These are phyloP conservation scores for Vigna nakashimae DNA, from an alignment of 306 rosid genomes.

Conservation along the genomic window DNA sequence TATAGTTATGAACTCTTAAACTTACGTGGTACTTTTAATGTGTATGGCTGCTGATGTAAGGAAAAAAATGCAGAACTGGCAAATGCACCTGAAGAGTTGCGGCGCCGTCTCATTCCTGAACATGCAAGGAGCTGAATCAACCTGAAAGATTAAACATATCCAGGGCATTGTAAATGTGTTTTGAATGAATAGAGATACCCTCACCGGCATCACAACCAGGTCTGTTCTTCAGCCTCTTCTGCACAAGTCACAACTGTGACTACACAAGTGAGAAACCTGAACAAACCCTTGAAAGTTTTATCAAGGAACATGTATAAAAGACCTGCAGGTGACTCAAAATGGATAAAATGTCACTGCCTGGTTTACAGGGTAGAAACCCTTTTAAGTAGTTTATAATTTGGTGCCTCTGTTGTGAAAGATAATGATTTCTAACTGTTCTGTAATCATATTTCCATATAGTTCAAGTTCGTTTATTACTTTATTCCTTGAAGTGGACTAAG, in stretches of 20 bases:
- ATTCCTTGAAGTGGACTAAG: neutral
- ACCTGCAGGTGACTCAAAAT: neutral
- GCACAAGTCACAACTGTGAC: slow-evolving; percentile 39
- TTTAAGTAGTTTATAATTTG: neutral
- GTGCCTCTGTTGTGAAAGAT: neutral
- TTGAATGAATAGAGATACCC: slow-evolving; percentile 56
- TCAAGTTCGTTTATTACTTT: neutral
- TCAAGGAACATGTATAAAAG: neutral
- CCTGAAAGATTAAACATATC: neutral
- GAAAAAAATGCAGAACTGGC: slow-evolving; percentile 71
- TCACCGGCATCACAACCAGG: slow-evolving; percentile 52
- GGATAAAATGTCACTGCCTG: neutral
- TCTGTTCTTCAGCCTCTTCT: slow-evolving; percentile 42
- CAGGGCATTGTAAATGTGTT: slow-evolving; percentile 46
- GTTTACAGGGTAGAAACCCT: neutral
- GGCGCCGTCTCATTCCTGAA: slow-evolving; percentile 85
- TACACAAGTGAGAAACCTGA: neutral
- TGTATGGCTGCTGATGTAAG: slow-evolving; percentile 34
- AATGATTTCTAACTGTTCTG: neutral
- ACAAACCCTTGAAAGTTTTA: neutral
- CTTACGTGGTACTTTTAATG: neutral
- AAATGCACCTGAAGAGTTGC: slow-evolving; percentile 78
- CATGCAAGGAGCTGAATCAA: slow-evolving; percentile 60
- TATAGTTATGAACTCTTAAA: neutral
- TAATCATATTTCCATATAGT: neutral